Base-by-base conservation (phyloP, 2,329 filamentous ascomycete genomes). In the Beauveria brongniartii region DNA sequence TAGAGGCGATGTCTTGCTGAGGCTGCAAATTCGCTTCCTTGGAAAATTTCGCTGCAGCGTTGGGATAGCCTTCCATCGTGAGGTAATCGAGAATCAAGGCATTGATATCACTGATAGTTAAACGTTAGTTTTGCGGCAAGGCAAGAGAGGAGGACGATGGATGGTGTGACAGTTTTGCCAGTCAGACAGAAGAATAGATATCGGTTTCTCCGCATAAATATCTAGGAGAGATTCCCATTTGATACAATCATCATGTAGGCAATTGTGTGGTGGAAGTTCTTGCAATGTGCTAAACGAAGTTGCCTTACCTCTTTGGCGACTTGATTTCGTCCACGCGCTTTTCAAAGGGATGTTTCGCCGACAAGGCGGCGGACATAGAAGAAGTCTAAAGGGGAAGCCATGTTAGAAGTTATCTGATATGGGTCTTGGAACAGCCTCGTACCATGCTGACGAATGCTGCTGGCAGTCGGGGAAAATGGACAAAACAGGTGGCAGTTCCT, bases 191-290 rank as follows among this genome's bases (percentile, higher is more conserved):
- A 90, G 87, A 69, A 73, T 73, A 68, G 64, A 73, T 74, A 90
- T 87, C 81, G 78, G 81, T 75, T 86, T 91, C 86, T 99, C 94
- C 88, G 90, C 94, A 99, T 83, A 77, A 74, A 78, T 80, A 85
- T 83, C 90, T 97, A 91, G 89, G 94, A 99, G 95, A 99, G 94
- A 99, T 99, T 99, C 94, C 94, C 94, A 99, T 96, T 56, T 95
- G 88, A 90, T 87, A 87, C 82, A 78, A 90, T 95, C 92, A 96
- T 96, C 81, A 85, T 80, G 69, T 78, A 65, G 66, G 65, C 54
- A 14, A 28, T 30, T n/a, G 24, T 41, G 52, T 57, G 48, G 43
- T 34, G 55, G 56, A 57, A 56, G 22, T 40, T 37, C 3, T 52
- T n/a, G 28, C 10, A 10, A 22, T 30, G 30, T 63, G 54, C 24